phyloP scores from a whole-genome alignment of 2,329 filamentous ascomycete species.

The Paecilomyces variotii region DNA sequence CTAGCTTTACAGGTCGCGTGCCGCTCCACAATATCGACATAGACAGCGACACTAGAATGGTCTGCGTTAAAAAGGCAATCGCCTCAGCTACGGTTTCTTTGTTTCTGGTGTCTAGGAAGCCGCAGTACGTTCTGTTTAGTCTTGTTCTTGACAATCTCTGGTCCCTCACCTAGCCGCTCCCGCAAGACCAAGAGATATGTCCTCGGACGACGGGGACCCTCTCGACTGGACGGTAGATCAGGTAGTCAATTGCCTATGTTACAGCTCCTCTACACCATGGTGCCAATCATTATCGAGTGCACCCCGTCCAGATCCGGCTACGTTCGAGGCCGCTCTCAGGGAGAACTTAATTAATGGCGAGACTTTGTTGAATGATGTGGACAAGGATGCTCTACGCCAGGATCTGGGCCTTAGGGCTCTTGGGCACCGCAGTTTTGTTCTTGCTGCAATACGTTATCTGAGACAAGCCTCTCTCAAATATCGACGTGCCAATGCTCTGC shows the following conservation, averaged over 20 bases:
- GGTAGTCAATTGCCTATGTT: constrained; percentile 60
- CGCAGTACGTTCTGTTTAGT: neutral
- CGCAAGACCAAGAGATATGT: constrained; percentile 13
- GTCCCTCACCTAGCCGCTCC: neutral
- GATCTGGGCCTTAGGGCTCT: constrained; percentile 52
- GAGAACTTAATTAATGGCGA: constrained; percentile 60
- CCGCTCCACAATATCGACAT: neutral
- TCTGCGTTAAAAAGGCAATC: neutral
- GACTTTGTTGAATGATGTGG: constrained; percentile 52
- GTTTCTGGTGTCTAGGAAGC: neutral
- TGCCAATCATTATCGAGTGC: constrained; percentile 18
- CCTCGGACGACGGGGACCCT: constrained; percentile 50
- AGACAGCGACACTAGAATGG: neutral
- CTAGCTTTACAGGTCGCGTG: neutral
- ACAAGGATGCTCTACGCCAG: constrained; percentile 41
- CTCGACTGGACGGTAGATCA: constrained; percentile 63
- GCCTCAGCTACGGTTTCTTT: neutral
- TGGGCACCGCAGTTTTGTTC: constrained; percentile 51
- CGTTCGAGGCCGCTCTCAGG: constrained; percentile 49
- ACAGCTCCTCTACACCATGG: constrained; percentile 39
- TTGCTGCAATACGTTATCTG: constrained; percentile 46
- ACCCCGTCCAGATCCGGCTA: constrained; percentile 43
- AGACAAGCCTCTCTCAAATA: constrained; percentile 37
- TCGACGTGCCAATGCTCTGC: constrained; percentile 43
- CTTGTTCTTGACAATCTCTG: neutral